Evolutionary conservation across 176 grass and related monocot species (phyloP).

Genomic region (Avena eriantha): DNA sequence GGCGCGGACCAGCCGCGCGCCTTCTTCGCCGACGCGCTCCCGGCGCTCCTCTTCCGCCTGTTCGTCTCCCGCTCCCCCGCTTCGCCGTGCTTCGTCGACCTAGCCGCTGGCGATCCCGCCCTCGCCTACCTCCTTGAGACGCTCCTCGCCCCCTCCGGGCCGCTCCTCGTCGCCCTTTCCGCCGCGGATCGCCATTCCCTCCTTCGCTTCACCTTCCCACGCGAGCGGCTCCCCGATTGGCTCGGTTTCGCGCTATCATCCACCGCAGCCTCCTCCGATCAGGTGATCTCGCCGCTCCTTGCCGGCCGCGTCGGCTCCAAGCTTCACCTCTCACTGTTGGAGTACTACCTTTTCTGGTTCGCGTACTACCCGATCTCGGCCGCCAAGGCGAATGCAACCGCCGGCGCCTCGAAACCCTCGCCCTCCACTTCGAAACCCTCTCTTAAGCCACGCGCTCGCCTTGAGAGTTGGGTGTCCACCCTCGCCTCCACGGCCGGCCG

Average conservation of each 20-base stretch:
- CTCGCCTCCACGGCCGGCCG: conserved; percentile 49
- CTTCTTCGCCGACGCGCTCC: conserved; percentile 80
- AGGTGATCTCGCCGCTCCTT: conserved; percentile 64
- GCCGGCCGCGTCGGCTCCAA: conserved; percentile 56
- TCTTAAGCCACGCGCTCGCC: conserved; percentile 38
- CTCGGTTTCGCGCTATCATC: conserved; percentile 57
- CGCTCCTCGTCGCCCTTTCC: conserved; percentile 69
- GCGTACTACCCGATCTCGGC: conserved; percentile 77
- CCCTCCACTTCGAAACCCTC: conserved; percentile 22
- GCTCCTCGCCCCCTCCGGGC: conserved; percentile 64
- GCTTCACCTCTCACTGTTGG: conserved; percentile 76
- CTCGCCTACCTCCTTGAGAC: conserved; percentile 52
- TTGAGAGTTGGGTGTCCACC: conserved; percentile 77
- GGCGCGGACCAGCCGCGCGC: conserved; percentile 58
- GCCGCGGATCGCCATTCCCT: conserved; percentile 64
- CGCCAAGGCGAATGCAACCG: neutral
- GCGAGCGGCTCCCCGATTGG: conserved; percentile 86
- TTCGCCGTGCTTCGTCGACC: conserved; percentile 70
- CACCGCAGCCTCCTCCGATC: conserved; percentile 24
- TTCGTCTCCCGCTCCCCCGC: conserved; percentile 43
- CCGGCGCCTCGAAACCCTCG: neutral
- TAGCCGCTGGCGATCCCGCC: conserved; percentile 43
- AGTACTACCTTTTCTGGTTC: conserved; percentile 99
- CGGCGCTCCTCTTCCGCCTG: conserved; percentile 66
- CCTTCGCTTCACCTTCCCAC: conserved; percentile 75